These are phyloP conservation scores for Candida tropicalis DNA, from an alignment of 1,139 yeast genomes.

Conservation along the genomic window DNA sequence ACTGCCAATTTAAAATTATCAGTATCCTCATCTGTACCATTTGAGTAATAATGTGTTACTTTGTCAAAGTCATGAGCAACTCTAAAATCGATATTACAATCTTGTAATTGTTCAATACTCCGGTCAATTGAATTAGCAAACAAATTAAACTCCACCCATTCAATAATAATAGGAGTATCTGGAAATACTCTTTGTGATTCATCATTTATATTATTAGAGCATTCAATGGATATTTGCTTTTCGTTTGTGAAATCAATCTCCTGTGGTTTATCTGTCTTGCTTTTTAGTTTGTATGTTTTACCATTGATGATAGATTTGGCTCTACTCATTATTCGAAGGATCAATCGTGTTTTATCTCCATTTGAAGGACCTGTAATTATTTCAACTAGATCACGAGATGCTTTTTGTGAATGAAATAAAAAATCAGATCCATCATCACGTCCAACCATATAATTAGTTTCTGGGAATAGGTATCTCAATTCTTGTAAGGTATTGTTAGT, in stretches of 20 bases:
- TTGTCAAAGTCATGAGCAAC: conserved; percentile 20
- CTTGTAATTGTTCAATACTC: not conserved
- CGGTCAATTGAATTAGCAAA: conserved; percentile 7
- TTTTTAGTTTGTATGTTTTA: conserved; percentile 23
- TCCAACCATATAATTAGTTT: conserved; percentile 30
- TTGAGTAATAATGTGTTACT: conserved; percentile 29
- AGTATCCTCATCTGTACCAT: conserved; percentile 9
- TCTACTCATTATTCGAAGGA: conserved; percentile 29
- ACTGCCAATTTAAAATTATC: conserved; percentile 24
- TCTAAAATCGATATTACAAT: conserved; percentile 24
- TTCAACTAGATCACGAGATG: conserved; percentile 36
- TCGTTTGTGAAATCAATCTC: conserved; percentile 20
- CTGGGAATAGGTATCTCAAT: conserved; percentile 20
- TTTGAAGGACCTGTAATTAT: conserved; percentile 16
- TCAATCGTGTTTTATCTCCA: conserved; percentile 22
- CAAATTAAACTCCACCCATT: conserved; percentile 30
- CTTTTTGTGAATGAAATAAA: conserved; percentile 19
- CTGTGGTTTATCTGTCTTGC: conserved; percentile 20
- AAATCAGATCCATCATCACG: conserved; percentile 28
- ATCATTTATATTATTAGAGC: conserved; percentile 16
- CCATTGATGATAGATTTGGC: conserved; percentile 37
- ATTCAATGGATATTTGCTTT: conserved; percentile 20
- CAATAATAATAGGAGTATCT: conserved; percentile 20
- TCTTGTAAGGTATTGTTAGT: conserved; percentile 9
- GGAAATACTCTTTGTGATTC: conserved; percentile 1